Conservation (phyloP, 2,329 filamentous ascomycete species). For the Diaporthe ampelina region DNA sequence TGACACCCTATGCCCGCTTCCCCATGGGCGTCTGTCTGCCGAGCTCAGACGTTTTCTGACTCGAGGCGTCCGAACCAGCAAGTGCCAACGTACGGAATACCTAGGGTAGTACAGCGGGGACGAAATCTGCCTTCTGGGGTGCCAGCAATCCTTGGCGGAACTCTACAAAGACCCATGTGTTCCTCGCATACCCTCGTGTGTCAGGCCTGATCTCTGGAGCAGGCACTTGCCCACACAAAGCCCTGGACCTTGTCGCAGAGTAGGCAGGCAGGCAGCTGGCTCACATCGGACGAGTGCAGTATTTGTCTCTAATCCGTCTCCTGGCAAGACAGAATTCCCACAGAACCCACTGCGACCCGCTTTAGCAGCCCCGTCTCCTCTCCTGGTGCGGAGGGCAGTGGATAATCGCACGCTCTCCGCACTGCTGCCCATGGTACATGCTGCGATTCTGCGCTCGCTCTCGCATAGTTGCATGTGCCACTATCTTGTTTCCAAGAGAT, state of each 20-base stretch:
- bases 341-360: conserved; percentile 16
- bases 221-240: background rate
- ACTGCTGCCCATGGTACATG: background rate
- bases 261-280: conserved; percentile 1
- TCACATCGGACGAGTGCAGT: conserved; percentile 20
- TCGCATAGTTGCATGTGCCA: conserved; percentile 10
- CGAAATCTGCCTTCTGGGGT: conserved; percentile 16
- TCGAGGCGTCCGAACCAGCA: conserved; percentile 17
- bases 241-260: conserved; percentile 9
- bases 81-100: background rate
- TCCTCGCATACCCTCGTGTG: conserved; percentile 10
- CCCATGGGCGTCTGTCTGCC: background rate
- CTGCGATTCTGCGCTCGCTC: conserved; percentile 24
- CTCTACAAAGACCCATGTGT: background rate
- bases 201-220: conserved; percentile 7
- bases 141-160: conserved; percentile 18
- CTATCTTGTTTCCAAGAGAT: conserved; percentile 13
- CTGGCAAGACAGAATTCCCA: background rate
- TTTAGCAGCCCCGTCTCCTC: background rate
- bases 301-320: background rate
- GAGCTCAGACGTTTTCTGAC: conserved; percentile 6
- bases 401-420: background rate
- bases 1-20: background rate
- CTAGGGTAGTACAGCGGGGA: background rate
- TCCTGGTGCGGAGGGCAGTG: background rate